These are phyloP conservation scores for Pyracantha coccinea DNA, from an alignment of 331 rosid species.

Conservation along the genomic window DNA sequence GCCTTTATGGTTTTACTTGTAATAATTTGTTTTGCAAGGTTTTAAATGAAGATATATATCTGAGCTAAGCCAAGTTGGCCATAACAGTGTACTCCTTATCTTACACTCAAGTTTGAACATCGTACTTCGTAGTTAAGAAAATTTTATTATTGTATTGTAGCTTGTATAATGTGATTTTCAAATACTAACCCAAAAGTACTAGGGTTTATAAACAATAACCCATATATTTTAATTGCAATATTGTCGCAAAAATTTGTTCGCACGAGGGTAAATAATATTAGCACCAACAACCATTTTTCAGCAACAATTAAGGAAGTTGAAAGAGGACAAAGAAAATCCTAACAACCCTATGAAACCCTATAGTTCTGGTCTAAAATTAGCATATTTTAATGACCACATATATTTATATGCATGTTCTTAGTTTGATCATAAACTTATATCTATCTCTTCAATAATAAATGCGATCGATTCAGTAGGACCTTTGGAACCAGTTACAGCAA, in stretches of 20 bases:
- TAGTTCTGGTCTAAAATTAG: neutral
- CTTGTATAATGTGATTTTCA: no score
- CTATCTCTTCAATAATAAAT: no score
- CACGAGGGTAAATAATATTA: neutral
- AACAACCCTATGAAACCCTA: neutral
- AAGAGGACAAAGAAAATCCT: neutral
- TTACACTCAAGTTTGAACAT: no score
- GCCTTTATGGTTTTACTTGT: neutral
- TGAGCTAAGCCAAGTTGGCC: neutral
- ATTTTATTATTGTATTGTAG: no score
- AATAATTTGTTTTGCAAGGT: neutral
- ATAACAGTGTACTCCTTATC: no score
- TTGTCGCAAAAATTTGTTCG: no score
- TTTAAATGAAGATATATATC: neutral
- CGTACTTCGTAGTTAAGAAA: no score
- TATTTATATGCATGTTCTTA: neutral
- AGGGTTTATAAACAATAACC: neutral
- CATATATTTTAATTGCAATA: neutral
- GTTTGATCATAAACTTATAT: neutral
- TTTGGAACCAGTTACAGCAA: neutral
- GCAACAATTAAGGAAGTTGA: constrained; percentile 1
- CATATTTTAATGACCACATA: neutral
- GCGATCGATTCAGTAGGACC: neutral
- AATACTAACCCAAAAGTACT: neutral
- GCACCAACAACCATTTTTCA: neutral